phyloP scores from a whole-genome alignment of 2,329 filamentous ascomycete genomes.

The Zymoseptoria ardabiliae region DNA sequence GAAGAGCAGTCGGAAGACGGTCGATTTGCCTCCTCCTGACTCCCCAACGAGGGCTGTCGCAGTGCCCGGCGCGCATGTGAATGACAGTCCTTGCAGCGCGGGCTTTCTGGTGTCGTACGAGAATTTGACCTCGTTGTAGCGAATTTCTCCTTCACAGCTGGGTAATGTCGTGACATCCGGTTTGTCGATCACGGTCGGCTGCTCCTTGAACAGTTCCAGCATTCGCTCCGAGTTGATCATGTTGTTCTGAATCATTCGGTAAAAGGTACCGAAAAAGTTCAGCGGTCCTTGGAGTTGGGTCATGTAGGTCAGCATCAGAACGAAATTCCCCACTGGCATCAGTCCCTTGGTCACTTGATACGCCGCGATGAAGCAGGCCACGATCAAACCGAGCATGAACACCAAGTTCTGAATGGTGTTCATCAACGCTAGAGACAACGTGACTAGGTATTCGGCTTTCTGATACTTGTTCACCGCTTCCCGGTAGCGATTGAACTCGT shows the following conservation, averaged over 20 bases:
- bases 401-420: conserved; percentile 57
- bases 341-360: conserved; percentile 59
- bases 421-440: conserved; percentile 50
- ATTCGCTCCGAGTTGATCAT: conserved; percentile 97
- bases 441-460: conserved; percentile 49
- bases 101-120: conserved; percentile 81
- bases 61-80: conserved; percentile 79
- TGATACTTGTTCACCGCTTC: conserved; percentile 52
- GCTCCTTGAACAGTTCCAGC: conserved; percentile 91
- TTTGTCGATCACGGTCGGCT: conserved; percentile 79
- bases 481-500: conserved; percentile 52
- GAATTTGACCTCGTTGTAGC: conserved; percentile 84
- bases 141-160: conserved; percentile 70
- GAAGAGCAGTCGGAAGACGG: conserved; percentile 89
- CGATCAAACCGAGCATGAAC: conserved; percentile 57
- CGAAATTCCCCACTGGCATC: conserved; percentile 59
- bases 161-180: conserved; percentile 56
- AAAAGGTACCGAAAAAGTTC: conserved; percentile 83
- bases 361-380: conserved; percentile 63
- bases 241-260: conserved; percentile 88
- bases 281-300: conserved; percentile 63
- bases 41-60: conserved; percentile 95
- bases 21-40: conserved; percentile 94
- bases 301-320: conserved; percentile 67
- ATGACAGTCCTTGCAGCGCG: conserved; percentile 74